Evolutionary conservation across 805 yeast species (phyloP), one percentile per base, ranked within the genome.

Genomic region (Ogataea angusta): DNA sequence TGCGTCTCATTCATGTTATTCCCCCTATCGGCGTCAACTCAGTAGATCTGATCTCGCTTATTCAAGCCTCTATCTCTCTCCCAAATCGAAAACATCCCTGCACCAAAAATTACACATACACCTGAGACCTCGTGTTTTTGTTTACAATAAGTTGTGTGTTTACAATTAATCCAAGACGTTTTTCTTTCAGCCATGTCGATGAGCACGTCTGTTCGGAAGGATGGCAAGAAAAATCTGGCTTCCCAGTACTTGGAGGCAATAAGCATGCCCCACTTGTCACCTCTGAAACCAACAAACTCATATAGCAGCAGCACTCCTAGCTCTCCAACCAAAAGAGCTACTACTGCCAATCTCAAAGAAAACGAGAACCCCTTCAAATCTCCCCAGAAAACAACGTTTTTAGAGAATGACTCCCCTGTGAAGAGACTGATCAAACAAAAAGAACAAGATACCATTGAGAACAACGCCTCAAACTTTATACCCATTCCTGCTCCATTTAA

Each of bases 371-470:
- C 60, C 3, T 51, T 53, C 36, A 54, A 48, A 17, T 45, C 54
- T 10, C 38, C 37, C 8, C 40, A 41, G n/a, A 21, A 28, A 27
- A 6, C 34, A n/a, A 12, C 34, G 31, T 31, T 29, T 16, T 10
- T 31, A 15, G 42, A 38, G 7, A 38, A 26, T 10, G 48, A 43
- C 2, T 58, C 64, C 0, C 63, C 69, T 2, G 67, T 65, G 3
- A 60, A 60, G 31, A 52, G 59, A 27, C 41, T 64, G 42, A 62
- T 65, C 30, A 46, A 54, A 32, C 62, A 56, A 32, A 63, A 57
- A 37, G 69, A 65, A 40, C 47, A 43, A 28, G 67, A 58, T 35
- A 44, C 65, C 1, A 39, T 53, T 9, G 46, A 45, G 10, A 56
- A 57, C 36, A 49, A 57, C 25, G 60, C 64, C 2, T 27, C 46